Evolutionary conservation across 23 red algal genomes (phyloP).

Genomic region (Gracilaria caudata): DNA sequence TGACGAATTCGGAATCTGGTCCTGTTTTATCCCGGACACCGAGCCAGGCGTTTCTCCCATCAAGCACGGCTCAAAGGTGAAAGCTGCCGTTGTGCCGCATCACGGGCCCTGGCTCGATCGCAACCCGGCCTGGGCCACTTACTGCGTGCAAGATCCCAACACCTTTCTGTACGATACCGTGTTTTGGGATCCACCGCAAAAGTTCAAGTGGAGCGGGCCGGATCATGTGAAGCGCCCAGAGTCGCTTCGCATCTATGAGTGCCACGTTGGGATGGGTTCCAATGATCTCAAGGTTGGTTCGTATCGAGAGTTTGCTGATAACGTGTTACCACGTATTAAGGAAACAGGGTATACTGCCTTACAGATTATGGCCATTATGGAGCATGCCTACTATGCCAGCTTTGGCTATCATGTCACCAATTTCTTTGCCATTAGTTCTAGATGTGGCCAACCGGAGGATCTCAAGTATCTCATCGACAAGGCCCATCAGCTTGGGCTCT

Average conservation of each 20-base stretch:
- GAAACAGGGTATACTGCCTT: conserved; percentile 90
- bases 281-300: conserved; percentile 89
- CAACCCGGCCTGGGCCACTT: conserved; percentile 95
- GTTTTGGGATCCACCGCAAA: conserved; percentile 93
- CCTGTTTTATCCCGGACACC: conserved; percentile 74
- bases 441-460: conserved; percentile 91
- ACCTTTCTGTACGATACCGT: conserved; percentile 93
- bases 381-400: conserved; percentile 98
- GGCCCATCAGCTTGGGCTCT: conserved; percentile 86
- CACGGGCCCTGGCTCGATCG: conserved; percentile 83
- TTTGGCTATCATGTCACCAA: conserved; percentile 99
- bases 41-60: conserved; percentile 85
- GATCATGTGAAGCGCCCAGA: conserved; percentile 66
- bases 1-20: conserved; percentile 90
- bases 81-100: conserved; percentile 82
- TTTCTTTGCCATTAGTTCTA: conserved; percentile 91
- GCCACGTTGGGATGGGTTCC: conserved; percentile 94
- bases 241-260: conserved; percentile 94
- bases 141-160: conserved; percentile 82
- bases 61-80: conserved; percentile 86
- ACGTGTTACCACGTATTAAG: conserved; percentile 92
- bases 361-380: conserved; percentile 99
- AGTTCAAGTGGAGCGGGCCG: conserved; percentile 80
- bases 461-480: conserved; percentile 95
- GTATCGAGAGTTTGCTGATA: conserved; percentile 91